Evolutionary conservation across 495 filamentous ascomycete species (phyloP).

Genomic region (Friedmanniomyces simplex): DNA sequence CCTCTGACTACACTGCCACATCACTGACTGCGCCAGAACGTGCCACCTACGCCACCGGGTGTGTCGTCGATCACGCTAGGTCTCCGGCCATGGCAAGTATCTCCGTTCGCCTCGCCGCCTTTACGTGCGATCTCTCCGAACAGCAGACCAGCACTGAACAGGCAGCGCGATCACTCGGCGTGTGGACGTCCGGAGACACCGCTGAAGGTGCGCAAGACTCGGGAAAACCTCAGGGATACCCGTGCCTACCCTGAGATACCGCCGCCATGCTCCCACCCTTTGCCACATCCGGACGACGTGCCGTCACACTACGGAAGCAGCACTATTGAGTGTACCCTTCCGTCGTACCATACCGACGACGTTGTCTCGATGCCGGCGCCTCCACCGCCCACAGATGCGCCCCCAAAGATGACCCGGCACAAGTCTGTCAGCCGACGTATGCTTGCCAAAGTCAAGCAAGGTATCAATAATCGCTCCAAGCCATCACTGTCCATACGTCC

Average conservation of each 20-base stretch:
- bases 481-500: slow-evolving; percentile 5
- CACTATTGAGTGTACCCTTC: neutral
- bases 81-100: slow-evolving; percentile 7
- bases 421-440: slow-evolving; percentile 23
- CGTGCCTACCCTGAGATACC: slow-evolving; percentile 3
- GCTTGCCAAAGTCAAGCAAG: slow-evolving; percentile 22
- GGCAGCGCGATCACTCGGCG: slow-evolving; percentile 21
- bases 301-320: neutral
- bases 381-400: neutral
- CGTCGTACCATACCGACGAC: neutral
- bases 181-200: slow-evolving; percentile 19
- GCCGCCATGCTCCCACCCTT: slow-evolving; percentile 1
- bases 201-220: slow-evolving; percentile 22
- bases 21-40: neutral
- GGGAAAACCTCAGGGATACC: slow-evolving; percentile 20
- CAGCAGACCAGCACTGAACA: slow-evolving; percentile 18
- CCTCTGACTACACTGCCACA: neutral
- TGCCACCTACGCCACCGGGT: neutral
- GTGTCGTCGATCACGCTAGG: neutral
- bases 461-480: slow-evolving; percentile 16
- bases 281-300: neutral
- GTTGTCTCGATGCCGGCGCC: neutral
- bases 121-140: slow-evolving; percentile 14
- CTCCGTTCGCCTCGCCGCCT: slow-evolving; percentile 3
- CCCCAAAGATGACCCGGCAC: slow-evolving; percentile 20